Percentiles rank a stretch among this genome's conserved stretches.
phyloP scores from a whole-genome alignment of 306 rosid species.

The Begonia masoniana region DNA sequence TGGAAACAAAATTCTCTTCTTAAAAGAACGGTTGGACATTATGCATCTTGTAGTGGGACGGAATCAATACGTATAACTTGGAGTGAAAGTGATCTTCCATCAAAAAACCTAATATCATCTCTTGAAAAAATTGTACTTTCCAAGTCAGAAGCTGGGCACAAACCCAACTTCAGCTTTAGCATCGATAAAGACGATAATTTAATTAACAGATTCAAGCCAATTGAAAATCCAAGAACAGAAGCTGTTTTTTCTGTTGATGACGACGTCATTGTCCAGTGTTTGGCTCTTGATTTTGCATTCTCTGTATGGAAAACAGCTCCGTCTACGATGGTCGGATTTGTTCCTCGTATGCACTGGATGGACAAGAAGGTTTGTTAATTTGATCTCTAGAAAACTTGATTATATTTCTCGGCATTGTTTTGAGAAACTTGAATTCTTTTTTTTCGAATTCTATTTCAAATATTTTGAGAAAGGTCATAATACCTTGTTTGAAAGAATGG shows the following conservation, averaged over 20 bases:
- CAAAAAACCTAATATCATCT: too few species aligned
- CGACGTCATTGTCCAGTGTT: constrained; percentile 42
- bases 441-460: constrained; percentile 1
- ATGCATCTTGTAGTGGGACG: constrained; percentile 22
- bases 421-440: not conserved
- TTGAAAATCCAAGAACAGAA: constrained; percentile 24
- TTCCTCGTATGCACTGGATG: constrained; percentile 50
- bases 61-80: too few species aligned
- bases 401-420: not conserved
- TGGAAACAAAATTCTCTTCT: constrained; percentile 40
- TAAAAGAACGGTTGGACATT: constrained; percentile 32
- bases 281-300: constrained; percentile 40
- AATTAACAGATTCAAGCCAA: constrained; percentile 8
- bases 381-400: not conserved
- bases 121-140: too few species aligned
- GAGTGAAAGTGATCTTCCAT: too few species aligned
- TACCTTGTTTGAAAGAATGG: too few species aligned
- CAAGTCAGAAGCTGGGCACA: too few species aligned
- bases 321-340: constrained; percentile 45
- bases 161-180: too few species aligned
- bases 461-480: too few species aligned
- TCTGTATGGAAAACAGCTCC: constrained; percentile 42
- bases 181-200: too few species aligned
- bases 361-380: constrained; percentile 30
- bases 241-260: constrained; percentile 47